Percentiles rank a stretch among this genome's conserved stretches.
Conservation (phyloP, 371 early-diverging fungal genomes). For the Apophysomyces variabilis region DNA sequence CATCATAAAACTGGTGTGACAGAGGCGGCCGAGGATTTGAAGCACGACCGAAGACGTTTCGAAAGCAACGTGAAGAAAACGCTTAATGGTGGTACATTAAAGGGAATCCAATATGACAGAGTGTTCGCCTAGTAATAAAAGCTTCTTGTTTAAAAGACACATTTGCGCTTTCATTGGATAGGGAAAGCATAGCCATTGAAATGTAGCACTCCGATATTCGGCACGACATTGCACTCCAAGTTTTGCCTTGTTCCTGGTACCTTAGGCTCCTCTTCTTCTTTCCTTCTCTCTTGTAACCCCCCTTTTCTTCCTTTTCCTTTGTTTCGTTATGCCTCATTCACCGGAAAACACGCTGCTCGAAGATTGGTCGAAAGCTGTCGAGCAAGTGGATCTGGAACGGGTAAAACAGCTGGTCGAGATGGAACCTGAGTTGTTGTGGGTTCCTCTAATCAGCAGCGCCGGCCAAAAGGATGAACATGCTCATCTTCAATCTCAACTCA, state of each 20-base stretch:
- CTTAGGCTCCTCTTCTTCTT: slow-evolving; percentile 12
- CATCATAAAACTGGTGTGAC: background rate
- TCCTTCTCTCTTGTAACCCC: slow-evolving; percentile 16
- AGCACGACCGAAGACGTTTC: slow-evolving; percentile 66
- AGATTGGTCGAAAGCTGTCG: slow-evolving; percentile 44
- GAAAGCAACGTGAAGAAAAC: slow-evolving; percentile 66
- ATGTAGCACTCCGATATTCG: slow-evolving; percentile 10
- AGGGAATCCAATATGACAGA: slow-evolving; percentile 66
- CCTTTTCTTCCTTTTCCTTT: slow-evolving; percentile 16
- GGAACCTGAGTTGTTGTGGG: slow-evolving; percentile 41
- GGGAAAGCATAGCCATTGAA: slow-evolving; percentile 2
- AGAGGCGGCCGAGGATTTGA: slow-evolving; percentile 83
- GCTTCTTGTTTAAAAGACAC: background rate
- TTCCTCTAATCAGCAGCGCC: slow-evolving; percentile 27
- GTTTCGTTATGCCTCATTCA: slow-evolving; percentile 11
- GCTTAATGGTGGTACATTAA: slow-evolving; percentile 72
- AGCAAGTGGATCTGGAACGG: slow-evolving; percentile 26
- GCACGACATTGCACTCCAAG: slow-evolving; percentile 1
- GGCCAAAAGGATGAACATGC: slow-evolving; percentile 23
- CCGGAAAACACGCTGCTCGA: slow-evolving; percentile 17
- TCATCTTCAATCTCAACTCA: slow-evolving; percentile 21
- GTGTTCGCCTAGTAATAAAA: slow-evolving; percentile 39
- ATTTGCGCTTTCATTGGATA: slow-evolving; percentile 6
- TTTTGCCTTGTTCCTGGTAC: slow-evolving; percentile 6
- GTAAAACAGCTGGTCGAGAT: slow-evolving; percentile 22